These are phyloP conservation scores for Hibiscus tridactylites DNA, from an alignment of 345 rosid genomes.

Conservation along the genomic window DNA sequence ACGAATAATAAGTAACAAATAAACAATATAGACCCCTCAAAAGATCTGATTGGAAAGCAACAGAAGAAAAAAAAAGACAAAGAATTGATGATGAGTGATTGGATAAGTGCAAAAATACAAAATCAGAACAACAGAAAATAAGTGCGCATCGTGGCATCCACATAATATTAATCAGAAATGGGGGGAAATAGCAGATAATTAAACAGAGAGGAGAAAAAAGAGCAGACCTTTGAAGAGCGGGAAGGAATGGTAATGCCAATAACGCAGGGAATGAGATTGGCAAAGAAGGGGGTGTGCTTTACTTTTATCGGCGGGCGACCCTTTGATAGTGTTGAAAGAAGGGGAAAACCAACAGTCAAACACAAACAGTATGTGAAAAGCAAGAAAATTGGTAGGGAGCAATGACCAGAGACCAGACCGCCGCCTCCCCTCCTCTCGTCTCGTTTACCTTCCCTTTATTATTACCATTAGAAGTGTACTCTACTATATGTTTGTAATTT, in stretches of 20 bases:
- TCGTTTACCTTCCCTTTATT: neutral
- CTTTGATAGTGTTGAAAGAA: neutral
- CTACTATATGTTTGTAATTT: neutral
- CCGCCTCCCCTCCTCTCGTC: neutral
- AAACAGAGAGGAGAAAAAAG: neutral
- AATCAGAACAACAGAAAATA: neutral
- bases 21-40: neutral
- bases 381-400: neutral
- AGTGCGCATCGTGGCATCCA: neutral
- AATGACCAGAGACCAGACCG: neutral
- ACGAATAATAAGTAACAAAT: constrained; percentile 1
- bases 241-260: neutral
- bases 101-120: neutral
- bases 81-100: neutral
- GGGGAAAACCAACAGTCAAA: neutral
- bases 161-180: neutral
- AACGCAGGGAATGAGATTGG: neutral
- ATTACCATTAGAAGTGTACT: neutral
- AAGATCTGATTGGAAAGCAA: neutral
- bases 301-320: neutral
- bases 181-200: neutral
- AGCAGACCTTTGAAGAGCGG: neutral
- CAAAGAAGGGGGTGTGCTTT: neutral
- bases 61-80: neutral
- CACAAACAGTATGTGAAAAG: neutral